These are phyloP conservation scores for Pseudotulostoma volvatum DNA, from an alignment of 495 filamentous ascomycete species.

Conservation along the genomic window DNA sequence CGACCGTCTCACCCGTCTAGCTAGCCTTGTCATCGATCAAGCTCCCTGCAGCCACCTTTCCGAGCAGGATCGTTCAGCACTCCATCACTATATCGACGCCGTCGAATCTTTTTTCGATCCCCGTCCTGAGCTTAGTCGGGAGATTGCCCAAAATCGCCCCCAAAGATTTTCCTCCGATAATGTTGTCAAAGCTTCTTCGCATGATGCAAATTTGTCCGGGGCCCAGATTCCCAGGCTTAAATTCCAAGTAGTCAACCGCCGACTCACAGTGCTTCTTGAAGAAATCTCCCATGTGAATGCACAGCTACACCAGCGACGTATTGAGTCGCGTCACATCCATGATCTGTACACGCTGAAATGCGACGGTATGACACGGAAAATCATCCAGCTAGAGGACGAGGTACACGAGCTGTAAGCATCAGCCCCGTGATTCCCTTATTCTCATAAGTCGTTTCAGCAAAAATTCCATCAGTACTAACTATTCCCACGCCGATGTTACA, in stretches of 20 bases:
- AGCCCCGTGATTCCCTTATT: neutral
- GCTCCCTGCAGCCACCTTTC: neutral
- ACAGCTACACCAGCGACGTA: conserved; percentile 16
- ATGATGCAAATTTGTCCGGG: conserved; percentile 1
- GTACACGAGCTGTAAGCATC: conserved; percentile 18
- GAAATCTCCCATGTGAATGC: conserved; percentile 15
- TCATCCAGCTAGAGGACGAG: conserved; percentile 19
- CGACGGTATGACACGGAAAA: conserved; percentile 9
- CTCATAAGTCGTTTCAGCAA: too few species aligned
- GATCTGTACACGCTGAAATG: conserved; percentile 17
- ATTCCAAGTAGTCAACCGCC: conserved; percentile 4
- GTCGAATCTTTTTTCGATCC: conserved; percentile 17
- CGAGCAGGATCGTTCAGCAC: conserved; percentile 6
- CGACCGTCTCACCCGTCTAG: conserved; percentile 16
- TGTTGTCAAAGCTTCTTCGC: neutral
- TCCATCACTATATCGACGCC: conserved; percentile 17
- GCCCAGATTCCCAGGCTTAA: neutral
- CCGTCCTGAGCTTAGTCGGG: conserved; percentile 9
- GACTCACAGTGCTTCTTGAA: conserved; percentile 11
- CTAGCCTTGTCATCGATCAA: conserved; percentile 8
- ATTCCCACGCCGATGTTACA: too few species aligned
- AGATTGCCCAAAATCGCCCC: conserved; percentile 9
- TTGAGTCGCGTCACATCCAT: conserved; percentile 20
- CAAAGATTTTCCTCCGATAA: neutral
- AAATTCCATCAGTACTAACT: too few species aligned